These are phyloP conservation scores for Selaginella tamariscina DNA, from an alignment of 75 land plant species.

Conservation along the genomic window DNA sequence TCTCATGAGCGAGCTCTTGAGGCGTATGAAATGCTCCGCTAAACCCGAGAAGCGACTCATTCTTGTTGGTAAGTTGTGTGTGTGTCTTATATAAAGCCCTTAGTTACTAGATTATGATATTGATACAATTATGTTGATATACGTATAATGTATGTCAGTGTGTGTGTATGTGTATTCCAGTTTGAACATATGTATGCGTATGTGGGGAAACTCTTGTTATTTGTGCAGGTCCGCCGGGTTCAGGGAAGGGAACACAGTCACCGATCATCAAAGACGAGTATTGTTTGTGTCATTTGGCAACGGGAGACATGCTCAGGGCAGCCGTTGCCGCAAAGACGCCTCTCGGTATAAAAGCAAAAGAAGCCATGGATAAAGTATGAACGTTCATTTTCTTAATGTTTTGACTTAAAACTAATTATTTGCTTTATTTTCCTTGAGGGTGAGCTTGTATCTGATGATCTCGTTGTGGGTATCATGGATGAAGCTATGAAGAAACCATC, in stretches of 20 bases:
- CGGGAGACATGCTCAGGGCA: slow-evolving; percentile 93
- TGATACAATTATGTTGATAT: background rate
- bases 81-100: too few relatives aligned
- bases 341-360: slow-evolving; percentile 85
- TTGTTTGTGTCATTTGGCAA: slow-evolving; percentile 88
- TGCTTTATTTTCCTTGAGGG: slow-evolving; percentile 38
- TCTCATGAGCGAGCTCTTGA: slow-evolving; percentile 70
- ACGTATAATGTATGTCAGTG: background rate
- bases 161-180: too few relatives aligned
- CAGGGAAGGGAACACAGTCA: slow-evolving; percentile 95
- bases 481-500: slow-evolving; percentile 92
- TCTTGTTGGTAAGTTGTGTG: slow-evolving; percentile 45
- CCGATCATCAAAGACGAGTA: slow-evolving; percentile 85
- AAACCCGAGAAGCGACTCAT: slow-evolving; percentile 84
- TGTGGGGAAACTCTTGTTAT: too few relatives aligned
- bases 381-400: slow-evolving; percentile 11
- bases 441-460: slow-evolving; percentile 85
- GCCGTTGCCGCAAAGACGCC: slow-evolving; percentile 92
- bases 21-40: slow-evolving; percentile 60
- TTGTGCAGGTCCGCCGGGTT: slow-evolving; percentile 95
- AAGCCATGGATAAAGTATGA: slow-evolving; percentile 82
- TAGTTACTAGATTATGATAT: background rate
- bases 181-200: too few relatives aligned
- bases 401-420: background rate
- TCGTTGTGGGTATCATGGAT: slow-evolving; percentile 94